Base-by-base conservation (phyloP, 768 basidiomycete species). In the Fomitopsis pulvina region DNA sequence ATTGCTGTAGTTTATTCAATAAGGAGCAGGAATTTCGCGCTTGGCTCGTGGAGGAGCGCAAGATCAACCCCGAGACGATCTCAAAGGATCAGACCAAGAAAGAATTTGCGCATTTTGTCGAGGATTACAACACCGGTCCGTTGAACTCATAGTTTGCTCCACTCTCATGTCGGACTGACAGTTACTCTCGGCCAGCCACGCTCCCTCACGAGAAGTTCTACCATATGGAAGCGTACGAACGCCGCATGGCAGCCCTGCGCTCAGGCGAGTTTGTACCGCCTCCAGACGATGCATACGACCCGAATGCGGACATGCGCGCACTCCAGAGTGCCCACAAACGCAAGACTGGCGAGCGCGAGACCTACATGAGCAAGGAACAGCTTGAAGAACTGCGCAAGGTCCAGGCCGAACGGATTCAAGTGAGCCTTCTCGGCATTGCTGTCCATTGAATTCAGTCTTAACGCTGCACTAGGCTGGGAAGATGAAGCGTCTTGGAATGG, bases 171-270 rank as follows among this genome's bases (percentile, higher is more conserved):
- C n/a, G n/a, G n/a, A 34, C n/a, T 41, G 21, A 38, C 24, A 34
- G 32, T 21, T 21, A 18, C n/a, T 5, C 32, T 18, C 34, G 11
- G 38, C 16, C 52, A 92, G 92, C 92, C 12, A 96, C 93, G 2
- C 74, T 96, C 2, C 90, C 93, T 9, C 87, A 95, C 60, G 92
- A 94, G 64, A 96, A 96, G 64, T 96, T 93, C 66, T 95, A 95
- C 66, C 80, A 93, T 61, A 91, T 94, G 78, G 82, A 81, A 48
- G 76, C 79, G 4, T 92, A 92, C 63, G 90, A 93, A 52, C 73
- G 73, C 20, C 83, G 90, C 41, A 95, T 95, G 93, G 66, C 78
- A 30, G 81, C 89, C 20, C 69, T 95, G 43, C 81, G 92, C 40
- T 75, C 81, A n/a, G 93, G 93, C 32, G 91, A 88, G 57, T 85